phyloP scores from a whole-genome alignment of 371 early-diverging fungal species.

The Saksenaea vasiformis region DNA sequence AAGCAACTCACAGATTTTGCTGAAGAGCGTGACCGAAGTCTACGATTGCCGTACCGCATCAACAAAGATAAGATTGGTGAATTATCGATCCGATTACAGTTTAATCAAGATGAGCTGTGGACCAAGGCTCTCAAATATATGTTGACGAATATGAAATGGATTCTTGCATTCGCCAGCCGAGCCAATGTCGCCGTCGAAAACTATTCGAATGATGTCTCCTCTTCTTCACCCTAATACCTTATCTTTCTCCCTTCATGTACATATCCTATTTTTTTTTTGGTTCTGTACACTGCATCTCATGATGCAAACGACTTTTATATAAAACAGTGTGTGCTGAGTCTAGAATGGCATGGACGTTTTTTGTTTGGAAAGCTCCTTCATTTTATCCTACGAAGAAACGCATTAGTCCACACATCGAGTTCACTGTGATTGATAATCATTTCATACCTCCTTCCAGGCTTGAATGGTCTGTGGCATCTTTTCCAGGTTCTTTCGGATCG shows the following conservation, averaged over 20 bases:
- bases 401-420: neutral
- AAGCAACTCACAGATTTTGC: slow-evolving; percentile 85
- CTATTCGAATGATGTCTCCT: neutral
- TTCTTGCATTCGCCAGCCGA: slow-evolving; percentile 73
- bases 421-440: neutral
- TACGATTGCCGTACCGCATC: slow-evolving; percentile 86
- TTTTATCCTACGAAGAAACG: slow-evolving; percentile 32
- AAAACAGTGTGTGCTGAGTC: slow-evolving; percentile 1
- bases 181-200: slow-evolving; percentile 28
- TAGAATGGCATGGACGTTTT: slow-evolving; percentile 54
- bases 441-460: slow-evolving; percentile 52
- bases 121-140: slow-evolving; percentile 89
- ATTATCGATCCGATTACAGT: slow-evolving; percentile 80
- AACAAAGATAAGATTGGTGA: slow-evolving; percentile 90
- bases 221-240: neutral
- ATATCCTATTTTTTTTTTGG: neutral
- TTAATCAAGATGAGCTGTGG: slow-evolving; percentile 90
- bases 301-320: slow-evolving; percentile 4
- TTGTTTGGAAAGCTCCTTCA: slow-evolving; percentile 50
- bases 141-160: slow-evolving; percentile 85
- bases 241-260: neutral
- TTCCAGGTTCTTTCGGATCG: slow-evolving; percentile 43
- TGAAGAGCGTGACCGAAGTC: slow-evolving; percentile 70
- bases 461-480: slow-evolving; percentile 55
- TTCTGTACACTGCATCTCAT: slow-evolving; percentile 2